Evolutionary conservation across 2,329 filamentous ascomycete genomes (phyloP), one percentile per base, ranked within the genome.

Genomic region (Pseudocercospora pini-densiflorae): DNA sequence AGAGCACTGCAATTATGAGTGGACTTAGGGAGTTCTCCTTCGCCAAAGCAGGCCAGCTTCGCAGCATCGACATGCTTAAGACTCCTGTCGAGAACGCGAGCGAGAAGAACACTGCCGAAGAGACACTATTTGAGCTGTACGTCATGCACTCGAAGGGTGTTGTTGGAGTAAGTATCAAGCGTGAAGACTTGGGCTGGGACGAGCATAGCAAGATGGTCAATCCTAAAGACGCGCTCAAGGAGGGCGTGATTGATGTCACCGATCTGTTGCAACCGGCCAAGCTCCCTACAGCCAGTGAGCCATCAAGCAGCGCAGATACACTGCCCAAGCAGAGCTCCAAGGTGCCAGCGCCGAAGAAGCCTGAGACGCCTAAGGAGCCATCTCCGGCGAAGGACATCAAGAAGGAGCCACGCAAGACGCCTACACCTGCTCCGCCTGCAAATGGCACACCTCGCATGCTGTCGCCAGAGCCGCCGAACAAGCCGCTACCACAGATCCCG

Each of bases 81-180:
- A 89, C 86, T 72, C 89, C 91, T 23, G 74, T 76, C n/a, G 71
- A 76, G 10, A 72, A 75, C 36, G 87, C 90, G 63, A 86, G 88
- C 68, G 83, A 84, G 67, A 74, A 78, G 24, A 78, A 80, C 21
- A 80, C 83, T 1, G 89, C 90, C 23, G 91, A 95, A 70, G 88
- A 88, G 16, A 89, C 90, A 0, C 82, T 97, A 14, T 98, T 99
- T 75, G 95, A 99, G 82, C 85, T 99, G 9, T 99, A 99, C 77
- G 91, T 93, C 33, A 97, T 97, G 90, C 94, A 99, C 79, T 97
- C 95, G 10, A 96, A 93, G 81, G 95, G 95, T 68, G 93, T 98
- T n/a, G 94, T 94, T 19, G 94, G 92, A 74, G 79, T 98, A 61
- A 89, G 89, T 70, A 89, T 99, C 77, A 94, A 91, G 78, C 92